These are phyloP conservation scores for Lachancea sp. DNA, from an alignment of 805 yeast species.

Conservation along the genomic window DNA sequence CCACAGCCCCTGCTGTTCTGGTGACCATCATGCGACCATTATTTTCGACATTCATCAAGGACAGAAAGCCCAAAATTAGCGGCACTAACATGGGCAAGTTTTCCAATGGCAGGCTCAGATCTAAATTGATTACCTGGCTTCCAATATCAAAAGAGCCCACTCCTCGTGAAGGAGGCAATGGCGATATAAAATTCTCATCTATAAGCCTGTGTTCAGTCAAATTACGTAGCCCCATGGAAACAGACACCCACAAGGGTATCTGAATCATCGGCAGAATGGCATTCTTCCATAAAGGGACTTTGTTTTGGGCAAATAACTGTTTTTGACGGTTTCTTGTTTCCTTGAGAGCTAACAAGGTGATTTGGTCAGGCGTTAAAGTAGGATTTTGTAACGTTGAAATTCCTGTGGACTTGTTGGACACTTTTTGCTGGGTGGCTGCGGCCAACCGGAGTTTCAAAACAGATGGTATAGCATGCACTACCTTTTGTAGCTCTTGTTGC, in stretches of 20 bases:
- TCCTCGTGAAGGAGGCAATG: slow-evolving; percentile 41
- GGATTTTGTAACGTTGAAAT: slow-evolving; percentile 15
- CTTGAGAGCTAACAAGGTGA: slow-evolving; percentile 62
- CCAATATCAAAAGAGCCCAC: background rate
- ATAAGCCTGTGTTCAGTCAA: slow-evolving; percentile 52
- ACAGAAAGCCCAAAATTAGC: slow-evolving; percentile 57
- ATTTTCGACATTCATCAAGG: slow-evolving; percentile 79
- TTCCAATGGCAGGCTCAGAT: slow-evolving; percentile 55
- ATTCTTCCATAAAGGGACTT: slow-evolving; percentile 78
- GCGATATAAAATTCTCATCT: slow-evolving; percentile 34
- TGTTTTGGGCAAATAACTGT: slow-evolving; percentile 54
- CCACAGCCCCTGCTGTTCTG: slow-evolving; percentile 19
- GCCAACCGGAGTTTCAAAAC: slow-evolving; percentile 53
- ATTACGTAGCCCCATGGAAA: slow-evolving; percentile 69
- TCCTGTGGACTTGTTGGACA: slow-evolving; percentile 5
- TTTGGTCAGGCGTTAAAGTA: slow-evolving; percentile 69
- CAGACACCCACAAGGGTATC: slow-evolving; percentile 77
- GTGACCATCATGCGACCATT: slow-evolving; percentile 55
- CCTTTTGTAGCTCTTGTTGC: slow-evolving; percentile 66
- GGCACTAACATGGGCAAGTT: slow-evolving; percentile 68
- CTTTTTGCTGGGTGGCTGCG: slow-evolving; percentile 20
- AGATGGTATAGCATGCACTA: slow-evolving; percentile 70
- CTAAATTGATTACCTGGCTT: slow-evolving; percentile 34
- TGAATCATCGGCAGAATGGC: slow-evolving; percentile 70
- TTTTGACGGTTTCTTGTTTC: slow-evolving; percentile 75